Conservation (phyloP, 2,329 filamentous ascomycete genomes). For the Fusarium protoensiforme region DNA sequence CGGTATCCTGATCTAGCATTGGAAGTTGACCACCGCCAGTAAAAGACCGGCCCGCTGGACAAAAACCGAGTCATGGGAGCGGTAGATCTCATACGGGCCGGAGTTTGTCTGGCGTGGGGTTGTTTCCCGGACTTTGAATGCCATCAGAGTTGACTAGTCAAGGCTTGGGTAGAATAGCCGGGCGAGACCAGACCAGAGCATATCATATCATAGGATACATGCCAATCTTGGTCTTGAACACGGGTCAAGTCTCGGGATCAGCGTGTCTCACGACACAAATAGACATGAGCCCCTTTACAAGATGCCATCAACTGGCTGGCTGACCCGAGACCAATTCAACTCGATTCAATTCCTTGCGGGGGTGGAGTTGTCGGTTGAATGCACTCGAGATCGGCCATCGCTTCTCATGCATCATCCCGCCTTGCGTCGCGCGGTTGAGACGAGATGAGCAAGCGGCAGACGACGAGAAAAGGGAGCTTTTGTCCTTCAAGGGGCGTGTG, state of each 20-base stretch:
- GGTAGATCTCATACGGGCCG: constrained; percentile 9
- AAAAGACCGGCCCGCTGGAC: background rate
- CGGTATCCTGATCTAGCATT: background rate
- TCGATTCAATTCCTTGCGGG: background rate
- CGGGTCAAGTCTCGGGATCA: constrained; percentile 1
- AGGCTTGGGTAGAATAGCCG: background rate
- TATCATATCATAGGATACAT: background rate
- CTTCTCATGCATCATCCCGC: constrained; percentile 4
- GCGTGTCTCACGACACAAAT: background rate
- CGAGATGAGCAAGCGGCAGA: constrained; percentile 3
- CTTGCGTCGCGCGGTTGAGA: background rate
- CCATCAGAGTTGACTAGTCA: background rate
- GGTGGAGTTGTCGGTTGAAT: constrained; percentile 1
- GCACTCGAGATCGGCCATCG: constrained; percentile 6
- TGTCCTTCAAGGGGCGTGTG: background rate
- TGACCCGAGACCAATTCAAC: constrained; percentile 6
- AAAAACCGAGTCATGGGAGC: constrained; percentile 17
- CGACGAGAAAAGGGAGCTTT: background rate
- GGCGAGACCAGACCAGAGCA: constrained; percentile 1
- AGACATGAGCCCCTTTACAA: background rate
- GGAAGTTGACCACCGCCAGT: background rate
- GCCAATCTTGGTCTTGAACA: background rate
- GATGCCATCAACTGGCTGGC: background rate
- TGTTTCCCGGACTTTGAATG: constrained; percentile 4
- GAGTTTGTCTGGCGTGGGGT: constrained; percentile 1